Evolutionary conservation across 495 filamentous ascomycete genomes (phyloP).

Genomic region (Trichodelitschia bisporula): DNA sequence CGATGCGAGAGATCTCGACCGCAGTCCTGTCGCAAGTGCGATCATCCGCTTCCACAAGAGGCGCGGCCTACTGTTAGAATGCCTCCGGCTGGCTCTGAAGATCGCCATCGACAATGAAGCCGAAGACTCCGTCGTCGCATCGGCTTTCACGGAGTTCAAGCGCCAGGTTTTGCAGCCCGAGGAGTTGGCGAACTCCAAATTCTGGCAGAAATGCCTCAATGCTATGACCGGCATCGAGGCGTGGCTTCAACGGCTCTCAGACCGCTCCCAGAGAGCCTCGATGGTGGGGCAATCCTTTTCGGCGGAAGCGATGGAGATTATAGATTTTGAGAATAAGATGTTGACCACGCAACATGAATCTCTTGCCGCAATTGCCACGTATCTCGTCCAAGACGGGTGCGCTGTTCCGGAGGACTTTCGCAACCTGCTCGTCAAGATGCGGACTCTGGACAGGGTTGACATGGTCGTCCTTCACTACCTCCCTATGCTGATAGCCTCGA

Average conservation of each 20-base stretch:
- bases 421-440: slow-evolving; percentile 35
- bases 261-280: slow-evolving; percentile 42
- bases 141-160: slow-evolving; percentile 18
- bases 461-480: slow-evolving; percentile 50
- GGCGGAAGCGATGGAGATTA: slow-evolving; percentile 36
- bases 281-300: slow-evolving; percentile 36
- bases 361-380: slow-evolving; percentile 48
- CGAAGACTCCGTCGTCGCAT: slow-evolving; percentile 18
- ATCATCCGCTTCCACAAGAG: slow-evolving; percentile 68
- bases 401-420: slow-evolving; percentile 47
- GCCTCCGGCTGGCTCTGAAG: slow-evolving; percentile 49
- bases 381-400: slow-evolving; percentile 49
- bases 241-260: slow-evolving; percentile 44
- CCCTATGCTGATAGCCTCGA: slow-evolving; percentile 46
- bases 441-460: slow-evolving; percentile 47
- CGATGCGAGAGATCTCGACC: slow-evolving; percentile 36
- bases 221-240: slow-evolving; percentile 48
- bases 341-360: slow-evolving; percentile 71
- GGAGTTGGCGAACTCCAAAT: slow-evolving; percentile 11
- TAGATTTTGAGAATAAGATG: slow-evolving; percentile 45
- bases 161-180: not conserved
- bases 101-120: slow-evolving; percentile 30
- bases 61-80: slow-evolving; percentile 55
- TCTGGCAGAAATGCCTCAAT: slow-evolving; percentile 42
- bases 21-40: slow-evolving; percentile 42